A percentile compares a stretch with the other conserved stretches of the same genome.
These are phyloP conservation scores for Eimeria tenella DNA, from an alignment of 169 alveolate genomes.

Conservation along the genomic window DNA sequence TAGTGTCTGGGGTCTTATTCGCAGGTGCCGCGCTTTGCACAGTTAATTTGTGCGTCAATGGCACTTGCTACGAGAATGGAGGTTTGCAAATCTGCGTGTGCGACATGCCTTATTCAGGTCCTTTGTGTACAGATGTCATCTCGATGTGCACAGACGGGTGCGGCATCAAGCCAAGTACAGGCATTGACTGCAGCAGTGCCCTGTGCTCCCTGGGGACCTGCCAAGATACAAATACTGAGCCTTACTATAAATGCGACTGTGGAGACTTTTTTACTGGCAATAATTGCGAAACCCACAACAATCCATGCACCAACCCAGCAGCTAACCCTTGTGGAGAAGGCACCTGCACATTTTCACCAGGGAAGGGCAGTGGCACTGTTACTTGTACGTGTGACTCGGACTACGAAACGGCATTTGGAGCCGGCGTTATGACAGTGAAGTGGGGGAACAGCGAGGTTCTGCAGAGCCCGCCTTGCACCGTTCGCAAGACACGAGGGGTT, in stretches of 20 bases:
- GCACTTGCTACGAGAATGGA: conserved; percentile 71
- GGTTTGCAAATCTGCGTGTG: conserved; percentile 77
- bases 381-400: conserved; percentile 72
- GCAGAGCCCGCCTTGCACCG: conserved; percentile 74
- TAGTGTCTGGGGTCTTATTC: background rate
- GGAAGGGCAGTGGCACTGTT: conserved; percentile 79
- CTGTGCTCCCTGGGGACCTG: conserved; percentile 75
- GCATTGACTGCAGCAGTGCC: conserved; percentile 75
- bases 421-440: conserved; percentile 54
- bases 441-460: conserved; percentile 79
- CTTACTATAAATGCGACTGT: conserved; percentile 70
- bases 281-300: conserved; percentile 77
- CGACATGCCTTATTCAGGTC: conserved; percentile 70
- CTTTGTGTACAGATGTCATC: conserved; percentile 51
- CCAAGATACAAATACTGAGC: conserved; percentile 63
- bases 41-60: conserved; percentile 67
- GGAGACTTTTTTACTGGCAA: conserved; percentile 75
- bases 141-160: conserved; percentile 72
- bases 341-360: conserved; percentile 73
- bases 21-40: conserved; percentile 69
- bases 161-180: conserved; percentile 73
- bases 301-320: conserved; percentile 77
- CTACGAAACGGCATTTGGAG: conserved; percentile 75
- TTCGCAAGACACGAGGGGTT: conserved; percentile 71
- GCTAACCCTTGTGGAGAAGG: conserved; percentile 78